Evolutionary conservation across 2,329 filamentous ascomycete species (phyloP).

Genomic region (Biscogniauxia mediterranea): DNA sequence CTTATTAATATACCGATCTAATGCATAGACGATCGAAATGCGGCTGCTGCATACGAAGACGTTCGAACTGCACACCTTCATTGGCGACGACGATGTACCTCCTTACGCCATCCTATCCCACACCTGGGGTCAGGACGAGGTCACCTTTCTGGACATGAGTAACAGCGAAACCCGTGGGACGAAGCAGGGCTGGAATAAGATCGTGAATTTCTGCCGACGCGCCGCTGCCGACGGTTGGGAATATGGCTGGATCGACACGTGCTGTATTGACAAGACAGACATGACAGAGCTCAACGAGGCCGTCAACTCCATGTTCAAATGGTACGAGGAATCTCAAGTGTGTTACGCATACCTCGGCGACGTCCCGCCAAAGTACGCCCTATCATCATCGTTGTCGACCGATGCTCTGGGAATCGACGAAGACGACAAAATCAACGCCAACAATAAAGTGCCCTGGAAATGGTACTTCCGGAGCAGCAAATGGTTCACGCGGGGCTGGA

Average conservation of each 20-base stretch:
- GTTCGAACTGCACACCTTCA: not conserved
- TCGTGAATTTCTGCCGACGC: conserved; percentile 6
- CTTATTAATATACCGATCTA: not conserved
- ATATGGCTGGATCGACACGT: conserved; percentile 12
- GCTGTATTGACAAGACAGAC: conserved; percentile 9
- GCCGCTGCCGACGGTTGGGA: not conserved
- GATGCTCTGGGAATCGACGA: not conserved
- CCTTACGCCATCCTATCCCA: conserved; percentile 10
- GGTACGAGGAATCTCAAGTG: conserved; percentile 7
- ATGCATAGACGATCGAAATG: not conserved
- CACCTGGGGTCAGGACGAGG: conserved; percentile 10
- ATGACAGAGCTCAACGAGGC: conserved; percentile 5
- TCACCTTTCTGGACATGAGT: conserved; percentile 9
- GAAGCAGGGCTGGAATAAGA: conserved; percentile 3
- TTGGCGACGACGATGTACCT: not conserved
- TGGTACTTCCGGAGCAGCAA: conserved; percentile 1
- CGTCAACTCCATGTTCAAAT: conserved; percentile 6
- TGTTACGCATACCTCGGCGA: conserved; percentile 10
- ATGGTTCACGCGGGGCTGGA: conserved; percentile 4
- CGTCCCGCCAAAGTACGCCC: not conserved
- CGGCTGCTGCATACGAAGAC: not conserved
- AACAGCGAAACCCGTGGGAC: conserved; percentile 3
- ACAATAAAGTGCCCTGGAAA: not conserved
- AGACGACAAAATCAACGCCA: not conserved
- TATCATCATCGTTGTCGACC: not conserved